Evolutionary conservation across 106 monocot genomes (phyloP).

Genomic region (Dendrobium nobile): DNA sequence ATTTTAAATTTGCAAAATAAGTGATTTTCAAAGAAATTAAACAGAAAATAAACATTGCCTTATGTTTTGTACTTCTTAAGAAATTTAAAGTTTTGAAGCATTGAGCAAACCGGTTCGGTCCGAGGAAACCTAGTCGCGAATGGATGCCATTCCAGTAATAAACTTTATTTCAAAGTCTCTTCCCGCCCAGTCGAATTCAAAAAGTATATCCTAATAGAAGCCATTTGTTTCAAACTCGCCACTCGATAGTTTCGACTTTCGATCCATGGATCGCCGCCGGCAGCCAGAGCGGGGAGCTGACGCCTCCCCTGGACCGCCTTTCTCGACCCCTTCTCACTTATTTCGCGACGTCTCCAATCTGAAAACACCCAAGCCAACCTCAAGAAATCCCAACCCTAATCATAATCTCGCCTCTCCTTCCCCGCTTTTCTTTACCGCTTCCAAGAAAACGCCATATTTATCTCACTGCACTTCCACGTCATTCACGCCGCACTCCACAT

Average conservation of each 20-base stretch:
- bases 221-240: neutral
- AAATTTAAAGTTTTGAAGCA: no score
- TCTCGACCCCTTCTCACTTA: conserved; percentile 12
- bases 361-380: conserved; percentile 24
- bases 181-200: conserved; percentile 1
- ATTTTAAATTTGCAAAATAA: no score
- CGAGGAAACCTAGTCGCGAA: no score
- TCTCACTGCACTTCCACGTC: conserved; percentile 1
- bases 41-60: no score
- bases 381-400: conserved; percentile 22
- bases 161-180: neutral
- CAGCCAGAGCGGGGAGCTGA: conserved; percentile 4
- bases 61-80: no score
- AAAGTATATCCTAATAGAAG: no score
- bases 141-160: no score
- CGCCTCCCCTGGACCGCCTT: conserved; percentile 5
- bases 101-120: no score
- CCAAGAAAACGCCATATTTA: conserved; percentile 30
- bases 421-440: conserved; percentile 36
- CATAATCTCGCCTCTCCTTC: conserved; percentile 11
- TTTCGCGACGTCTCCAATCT: conserved; percentile 49
- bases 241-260: no score
- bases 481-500: neutral
- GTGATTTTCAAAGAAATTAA: no score
- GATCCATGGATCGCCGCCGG: conserved; percentile 16